Percentiles rank a stretch among this genome's conserved stretches.
These are phyloP conservation scores for Mycogone perniciosa DNA, from an alignment of 2,329 filamentous ascomycete genomes.

Conservation along the genomic window DNA sequence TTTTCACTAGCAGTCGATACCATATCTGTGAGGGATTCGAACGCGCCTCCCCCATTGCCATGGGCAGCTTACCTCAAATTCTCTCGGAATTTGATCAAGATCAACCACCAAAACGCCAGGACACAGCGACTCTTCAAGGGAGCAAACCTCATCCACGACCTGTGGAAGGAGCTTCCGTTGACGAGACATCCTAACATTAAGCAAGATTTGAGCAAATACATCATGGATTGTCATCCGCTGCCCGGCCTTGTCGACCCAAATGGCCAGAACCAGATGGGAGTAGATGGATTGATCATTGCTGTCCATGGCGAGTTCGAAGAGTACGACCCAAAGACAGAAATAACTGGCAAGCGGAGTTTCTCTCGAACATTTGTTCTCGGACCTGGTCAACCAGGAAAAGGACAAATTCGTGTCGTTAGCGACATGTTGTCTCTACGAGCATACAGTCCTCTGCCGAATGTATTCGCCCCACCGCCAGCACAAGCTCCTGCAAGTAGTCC, in stretches of 20 bases:
- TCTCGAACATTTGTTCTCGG: conserved; percentile 75
- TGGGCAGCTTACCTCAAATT: conserved; percentile 73
- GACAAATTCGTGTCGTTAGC: conserved; percentile 66
- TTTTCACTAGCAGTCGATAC: conserved; percentile 74
- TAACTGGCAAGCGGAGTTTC: conserved; percentile 66
- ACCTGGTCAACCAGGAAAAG: conserved; percentile 59
- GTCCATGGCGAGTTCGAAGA: conserved; percentile 86
- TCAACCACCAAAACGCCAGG: conserved; percentile 54
- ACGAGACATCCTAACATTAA: conserved; percentile 70
- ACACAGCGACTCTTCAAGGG: conserved; percentile 63
- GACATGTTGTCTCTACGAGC: conserved; percentile 71
- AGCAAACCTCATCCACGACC: conserved; percentile 54
- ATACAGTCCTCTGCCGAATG: conserved; percentile 47
- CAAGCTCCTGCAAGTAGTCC: conserved; percentile 26
- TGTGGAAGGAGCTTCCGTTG: conserved; percentile 64
- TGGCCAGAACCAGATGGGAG: conserved; percentile 56
- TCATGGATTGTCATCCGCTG: conserved; percentile 74
- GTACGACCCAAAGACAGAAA: conserved; percentile 48
- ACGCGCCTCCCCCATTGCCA: conserved; percentile 39
- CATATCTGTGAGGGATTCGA: conserved; percentile 42
- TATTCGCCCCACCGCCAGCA: conserved; percentile 28
- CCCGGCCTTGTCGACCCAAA: conserved; percentile 64
- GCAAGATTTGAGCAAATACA: conserved; percentile 63
- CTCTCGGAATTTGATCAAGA: conserved; percentile 70
- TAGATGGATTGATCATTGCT: conserved; percentile 70